Evolutionary conservation across 2,329 filamentous ascomycete genomes (phyloP).

Genomic region (Phaeosphaeria sp.): DNA sequence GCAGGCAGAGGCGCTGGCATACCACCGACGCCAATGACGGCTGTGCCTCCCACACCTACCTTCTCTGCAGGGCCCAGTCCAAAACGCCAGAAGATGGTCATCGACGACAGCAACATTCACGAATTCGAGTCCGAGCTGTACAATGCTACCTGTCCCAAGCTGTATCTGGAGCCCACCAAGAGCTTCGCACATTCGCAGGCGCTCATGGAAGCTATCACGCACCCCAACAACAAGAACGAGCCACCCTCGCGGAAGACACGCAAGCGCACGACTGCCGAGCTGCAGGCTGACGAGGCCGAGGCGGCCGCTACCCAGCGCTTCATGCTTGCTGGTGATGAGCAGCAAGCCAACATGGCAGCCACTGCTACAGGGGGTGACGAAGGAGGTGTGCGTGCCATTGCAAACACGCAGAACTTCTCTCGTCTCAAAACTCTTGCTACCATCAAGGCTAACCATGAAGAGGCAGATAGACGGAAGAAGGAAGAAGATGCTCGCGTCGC

Average conservation of each 20-base stretch:
- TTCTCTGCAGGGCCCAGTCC: slow-evolving; percentile 69
- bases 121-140: slow-evolving; percentile 79
- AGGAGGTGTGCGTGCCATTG: slow-evolving; percentile 62
- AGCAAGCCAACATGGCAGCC: slow-evolving; percentile 67
- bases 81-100: slow-evolving; percentile 75
- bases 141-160: slow-evolving; percentile 73
- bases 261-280: slow-evolving; percentile 92
- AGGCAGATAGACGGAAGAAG: slow-evolving; percentile 65
- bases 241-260: slow-evolving; percentile 86
- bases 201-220: slow-evolving; percentile 73
- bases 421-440: slow-evolving; percentile 90
- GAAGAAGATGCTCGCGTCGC: slow-evolving; percentile 56
- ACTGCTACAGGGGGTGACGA: slow-evolving; percentile 72
- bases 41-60: slow-evolving; percentile 62
- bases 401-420: slow-evolving; percentile 87
- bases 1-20: slow-evolving; percentile 58
- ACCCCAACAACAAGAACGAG: slow-evolving; percentile 77
- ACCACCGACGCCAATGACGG: slow-evolving; percentile 69
- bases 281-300: slow-evolving; percentile 92
- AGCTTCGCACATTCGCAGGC: slow-evolving; percentile 72
- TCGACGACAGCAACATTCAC: slow-evolving; percentile 76
- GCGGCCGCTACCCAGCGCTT: slow-evolving; percentile 89
- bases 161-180: slow-evolving; percentile 79
- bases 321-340: slow-evolving; percentile 91
- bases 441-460: slow-evolving; percentile 78